Conservation (phyloP, 768 basidiomycete genomes). For the Kwoniella dejecticola region DNA sequence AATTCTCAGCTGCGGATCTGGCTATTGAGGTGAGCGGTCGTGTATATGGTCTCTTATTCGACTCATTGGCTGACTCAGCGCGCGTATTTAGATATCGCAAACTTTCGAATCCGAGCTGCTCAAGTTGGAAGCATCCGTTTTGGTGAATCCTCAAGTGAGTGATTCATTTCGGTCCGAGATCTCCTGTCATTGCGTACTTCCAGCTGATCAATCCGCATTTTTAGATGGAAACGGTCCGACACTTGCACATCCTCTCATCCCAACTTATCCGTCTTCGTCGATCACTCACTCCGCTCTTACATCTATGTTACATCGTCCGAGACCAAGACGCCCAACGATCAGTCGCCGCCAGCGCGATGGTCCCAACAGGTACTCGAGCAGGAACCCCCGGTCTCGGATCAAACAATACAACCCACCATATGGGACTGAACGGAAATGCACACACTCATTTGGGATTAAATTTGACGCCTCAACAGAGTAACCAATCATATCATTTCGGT, state of each 20-base stretch:
- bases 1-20: constrained; percentile 47
- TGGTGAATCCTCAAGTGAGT: constrained; percentile 48
- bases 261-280: constrained; percentile 53
- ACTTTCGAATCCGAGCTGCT: constrained; percentile 54
- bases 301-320: constrained; percentile 49
- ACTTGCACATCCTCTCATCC: constrained; percentile 53
- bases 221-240: constrained; percentile 53
- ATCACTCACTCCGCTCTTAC: constrained; percentile 47
- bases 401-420: not conserved
- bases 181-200: not conserved
- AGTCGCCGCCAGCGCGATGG: constrained; percentile 41
- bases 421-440: not conserved
- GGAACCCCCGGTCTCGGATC: not conserved
- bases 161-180: not conserved
- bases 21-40: constrained; percentile 40
- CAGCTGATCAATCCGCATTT: too few species aligned
- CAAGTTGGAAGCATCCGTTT: constrained; percentile 53
- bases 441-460: constrained; percentile 5
- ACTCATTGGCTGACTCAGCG: not conserved
- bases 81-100: constrained; percentile 40
- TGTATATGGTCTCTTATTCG: not conserved
- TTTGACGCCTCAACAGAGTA: constrained; percentile 2
- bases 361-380: constrained; percentile 6
- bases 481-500: too few species aligned
- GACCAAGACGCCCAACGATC: constrained; percentile 52